Base-by-base conservation (phyloP, 2,329 filamentous ascomycete species). In the Trichocomaceae sp. region DNA sequence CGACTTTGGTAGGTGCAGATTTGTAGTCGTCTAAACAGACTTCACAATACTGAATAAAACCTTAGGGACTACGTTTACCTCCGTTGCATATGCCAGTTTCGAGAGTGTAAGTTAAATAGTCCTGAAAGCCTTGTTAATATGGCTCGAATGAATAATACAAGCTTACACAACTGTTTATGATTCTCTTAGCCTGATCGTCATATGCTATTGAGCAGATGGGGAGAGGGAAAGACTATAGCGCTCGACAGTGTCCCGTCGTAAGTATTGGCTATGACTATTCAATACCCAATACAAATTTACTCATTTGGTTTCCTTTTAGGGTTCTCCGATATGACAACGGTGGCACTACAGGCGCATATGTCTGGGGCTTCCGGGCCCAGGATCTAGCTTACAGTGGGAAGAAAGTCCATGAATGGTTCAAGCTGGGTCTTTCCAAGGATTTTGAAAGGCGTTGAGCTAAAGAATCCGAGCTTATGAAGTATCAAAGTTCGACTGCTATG, bases 301-400 rank as follows among this genome's bases (percentile, higher is more conserved):
- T 35, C 15, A 15, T 15, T 35, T 15, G 31, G 9, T 4, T 15
- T 35, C 7, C 31, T 17, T 47, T 10, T 29, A 47, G 45, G 9
- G 31, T 47, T 17, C 23, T 47, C 26, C 45, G 45, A 17, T 47
- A 47, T 47, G 45, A 47, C n/a, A 47, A 47, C 23, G 45, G 15
- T 47, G 45, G 45, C 19, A 47, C 22, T 3, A 47, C 45, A 31
- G 45, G 45, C 10, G 23, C 23, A 3, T 47, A 31, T 29, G 31
- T n/a, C 26, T 47, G 45, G 45, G 45, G 45, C 45, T 47, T 31
- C 13, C 23, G 31, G 2, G 45, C 45, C 9, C 26, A 29, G 45
- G n/a, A 19, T 33, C 12, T n/a, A 12, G 26, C 19, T 4, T 13
- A n/a, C 26, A 1, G 5, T 8, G 45, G 45, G 13, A 10, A 31